These are phyloP conservation scores for Hymenoscyphus linearis DNA, from an alignment of 2,329 filamentous ascomycete genomes.

Conservation along the genomic window DNA sequence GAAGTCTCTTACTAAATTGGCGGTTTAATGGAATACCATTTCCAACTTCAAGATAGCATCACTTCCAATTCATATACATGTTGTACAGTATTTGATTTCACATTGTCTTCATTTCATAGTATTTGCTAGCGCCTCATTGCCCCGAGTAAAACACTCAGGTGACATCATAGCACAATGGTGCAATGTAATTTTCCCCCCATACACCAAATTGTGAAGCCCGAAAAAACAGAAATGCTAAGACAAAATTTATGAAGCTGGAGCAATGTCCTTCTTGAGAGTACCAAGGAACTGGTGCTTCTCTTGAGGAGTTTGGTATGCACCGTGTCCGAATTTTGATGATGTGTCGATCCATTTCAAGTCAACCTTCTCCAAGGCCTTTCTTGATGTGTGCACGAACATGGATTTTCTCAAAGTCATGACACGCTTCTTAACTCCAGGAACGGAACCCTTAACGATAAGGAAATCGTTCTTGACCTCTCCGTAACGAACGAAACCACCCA, in stretches of 20 bases:
- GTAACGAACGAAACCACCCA: slow-evolving; percentile 99
- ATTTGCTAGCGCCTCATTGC: slow-evolving; percentile 24
- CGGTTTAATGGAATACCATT: no score
- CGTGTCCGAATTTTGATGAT: slow-evolving; percentile 99
- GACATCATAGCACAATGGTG: slow-evolving; percentile 24
- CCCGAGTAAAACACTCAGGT: slow-evolving; percentile 14
- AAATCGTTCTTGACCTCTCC: slow-evolving; percentile 99
- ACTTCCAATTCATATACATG: background rate
- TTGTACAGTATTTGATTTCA: slow-evolving; percentile 13
- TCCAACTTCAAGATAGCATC: background rate
- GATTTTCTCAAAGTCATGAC: slow-evolving; percentile 98
- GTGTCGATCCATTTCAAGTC: slow-evolving; percentile 99
- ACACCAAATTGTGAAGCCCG: slow-evolving; percentile 27
- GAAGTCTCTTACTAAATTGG: no score
- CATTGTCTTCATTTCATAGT: slow-evolving; percentile 26
- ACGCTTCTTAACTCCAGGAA: slow-evolving; percentile 98
- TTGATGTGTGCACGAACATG: slow-evolving; percentile 94
- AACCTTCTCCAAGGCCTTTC: slow-evolving; percentile 97
- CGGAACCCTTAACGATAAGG: slow-evolving; percentile 93
- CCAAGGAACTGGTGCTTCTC: slow-evolving; percentile 98
- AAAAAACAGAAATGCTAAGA: slow-evolving; percentile 30
- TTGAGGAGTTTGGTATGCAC: slow-evolving; percentile 95
- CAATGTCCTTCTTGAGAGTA: slow-evolving; percentile 98
- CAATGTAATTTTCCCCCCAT: slow-evolving; percentile 23
- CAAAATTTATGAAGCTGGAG: slow-evolving; percentile 46